Percentiles rank a stretch among this genome's conserved stretches.
phyloP scores from a whole-genome alignment of 805 yeast genomes.

The Jamesozyma rosinii region DNA sequence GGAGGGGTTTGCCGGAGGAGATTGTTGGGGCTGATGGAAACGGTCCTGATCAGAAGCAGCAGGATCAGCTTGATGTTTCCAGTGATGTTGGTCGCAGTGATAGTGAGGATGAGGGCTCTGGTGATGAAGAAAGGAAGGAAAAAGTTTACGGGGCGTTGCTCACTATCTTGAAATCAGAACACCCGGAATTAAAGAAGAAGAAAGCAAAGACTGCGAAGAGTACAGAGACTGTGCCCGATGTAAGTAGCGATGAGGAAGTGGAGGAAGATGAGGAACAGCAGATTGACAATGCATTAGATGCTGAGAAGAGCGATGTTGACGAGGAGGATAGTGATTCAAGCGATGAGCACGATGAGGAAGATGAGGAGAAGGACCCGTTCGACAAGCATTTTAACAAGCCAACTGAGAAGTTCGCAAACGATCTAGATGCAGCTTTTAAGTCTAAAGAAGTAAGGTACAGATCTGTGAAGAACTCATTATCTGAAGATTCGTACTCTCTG shows the following conservation, averaged over 20 bases:
- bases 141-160: conserved; percentile 60
- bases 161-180: conserved; percentile 48
- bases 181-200: conserved; percentile 21
- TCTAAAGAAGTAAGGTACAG: conserved; percentile 25
- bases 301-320: conserved; percentile 22
- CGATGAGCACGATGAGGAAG: conserved; percentile 23
- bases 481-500: conserved; percentile 17
- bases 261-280: conserved; percentile 24
- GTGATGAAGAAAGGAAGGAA: conserved; percentile 27
- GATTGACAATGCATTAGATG: conserved; percentile 24
- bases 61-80: conserved; percentile 7
- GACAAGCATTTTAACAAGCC: conserved; percentile 61
- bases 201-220: conserved; percentile 10
- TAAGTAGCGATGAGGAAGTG: conserved; percentile 18
- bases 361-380: conserved; percentile 57
- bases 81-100: neutral
- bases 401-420: conserved; percentile 30
- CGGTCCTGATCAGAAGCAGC: conserved; percentile 7
- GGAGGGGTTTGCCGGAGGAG: conserved; percentile 3
- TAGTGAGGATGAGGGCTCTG: conserved; percentile 10
- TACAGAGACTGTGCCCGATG: conserved; percentile 5
- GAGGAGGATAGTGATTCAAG: conserved; percentile 23
- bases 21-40: neutral
- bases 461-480: conserved; percentile 13
- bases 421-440: conserved; percentile 29